These are phyloP conservation scores for Maudiozyma pseudohumilis DNA, from an alignment of 805 yeast genomes.

Conservation along the genomic window DNA sequence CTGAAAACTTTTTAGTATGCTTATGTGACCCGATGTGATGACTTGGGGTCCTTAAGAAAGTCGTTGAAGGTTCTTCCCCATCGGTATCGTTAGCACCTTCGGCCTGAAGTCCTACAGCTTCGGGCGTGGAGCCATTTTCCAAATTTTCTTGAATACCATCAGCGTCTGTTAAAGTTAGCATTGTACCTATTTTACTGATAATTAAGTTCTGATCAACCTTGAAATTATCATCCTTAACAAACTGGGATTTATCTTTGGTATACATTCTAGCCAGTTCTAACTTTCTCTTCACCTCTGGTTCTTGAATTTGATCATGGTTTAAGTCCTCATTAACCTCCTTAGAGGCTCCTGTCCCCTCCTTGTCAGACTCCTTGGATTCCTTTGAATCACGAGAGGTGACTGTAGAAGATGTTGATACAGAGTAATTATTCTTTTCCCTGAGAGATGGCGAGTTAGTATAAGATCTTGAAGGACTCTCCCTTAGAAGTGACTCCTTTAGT, in stretches of 20 bases:
- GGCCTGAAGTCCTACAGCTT: too few relatives aligned
- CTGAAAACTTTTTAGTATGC: constrained; percentile 60
- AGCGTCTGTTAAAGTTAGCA: constrained; percentile 1
- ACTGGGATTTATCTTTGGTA: constrained; percentile 25
- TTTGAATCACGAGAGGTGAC: constrained; percentile 1
- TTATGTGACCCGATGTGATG: constrained; percentile 51
- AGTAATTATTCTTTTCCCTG: not conserved
- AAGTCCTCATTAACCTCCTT: constrained; percentile 4
- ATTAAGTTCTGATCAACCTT: constrained; percentile 25
- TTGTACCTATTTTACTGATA: constrained; percentile 21
- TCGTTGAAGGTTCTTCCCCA: constrained; percentile 5
- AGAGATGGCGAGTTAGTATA: not conserved
- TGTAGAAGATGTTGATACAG: constrained; percentile 1
- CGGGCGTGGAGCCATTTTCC: not conserved
- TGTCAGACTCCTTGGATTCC: not conserved
- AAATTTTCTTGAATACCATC: not conserved
- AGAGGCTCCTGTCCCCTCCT: not conserved
- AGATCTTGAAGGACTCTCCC: not conserved
- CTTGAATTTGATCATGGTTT: constrained; percentile 9
- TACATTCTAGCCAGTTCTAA: constrained; percentile 24
- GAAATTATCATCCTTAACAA: constrained; percentile 28
- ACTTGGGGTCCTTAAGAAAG: constrained; percentile 17
- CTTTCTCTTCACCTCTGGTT: constrained; percentile 18
- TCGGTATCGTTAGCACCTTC: not conserved
- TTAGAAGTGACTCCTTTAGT: not conserved